Conservation (phyloP, 495 filamentous ascomycete genomes). For the Annulohypoxylon stygium region DNA sequence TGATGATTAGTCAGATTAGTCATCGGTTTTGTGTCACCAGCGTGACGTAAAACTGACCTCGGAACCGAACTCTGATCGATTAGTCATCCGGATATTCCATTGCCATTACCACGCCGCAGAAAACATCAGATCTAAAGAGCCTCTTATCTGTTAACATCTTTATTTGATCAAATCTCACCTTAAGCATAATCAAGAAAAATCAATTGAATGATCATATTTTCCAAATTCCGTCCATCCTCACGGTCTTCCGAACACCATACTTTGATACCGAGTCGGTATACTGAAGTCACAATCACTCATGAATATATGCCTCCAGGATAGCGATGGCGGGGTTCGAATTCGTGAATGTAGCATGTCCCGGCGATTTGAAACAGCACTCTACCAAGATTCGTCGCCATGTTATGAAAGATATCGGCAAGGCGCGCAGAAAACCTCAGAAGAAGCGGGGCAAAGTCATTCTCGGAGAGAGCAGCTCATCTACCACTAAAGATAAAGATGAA, state of each 20-base stretch:
- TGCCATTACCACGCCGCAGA: not conserved
- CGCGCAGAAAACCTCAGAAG: slow-evolving; percentile 49
- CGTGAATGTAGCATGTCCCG: slow-evolving; percentile 43
- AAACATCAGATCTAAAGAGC: not conserved
- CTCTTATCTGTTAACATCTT: not conserved
- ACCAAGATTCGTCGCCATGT: slow-evolving; percentile 54
- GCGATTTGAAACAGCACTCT: slow-evolving; percentile 45
- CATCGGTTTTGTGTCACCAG: not conserved
- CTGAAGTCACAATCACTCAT: not conserved
- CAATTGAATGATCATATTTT: not conserved
- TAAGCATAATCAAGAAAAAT: not conserved
- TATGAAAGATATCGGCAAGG: slow-evolving; percentile 55
- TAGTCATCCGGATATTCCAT: not conserved
- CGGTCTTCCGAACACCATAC: not conserved
- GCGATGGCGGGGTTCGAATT: slow-evolving; percentile 48
- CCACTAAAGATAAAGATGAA: not conserved
- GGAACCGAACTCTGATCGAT: not conserved
- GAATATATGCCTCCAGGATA: not conserved
- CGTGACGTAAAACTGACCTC: not conserved
- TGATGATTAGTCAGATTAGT: slow-evolving; percentile 1
- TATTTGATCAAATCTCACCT: not conserved
- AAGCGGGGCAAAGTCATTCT: slow-evolving; percentile 27
- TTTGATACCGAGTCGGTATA: not conserved
- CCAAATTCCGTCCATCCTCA: not conserved
- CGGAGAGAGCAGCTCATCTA: not conserved